phyloP scores from a whole-genome alignment of 805 yeast species.

The Metschnikowia bowlesiae region DNA sequence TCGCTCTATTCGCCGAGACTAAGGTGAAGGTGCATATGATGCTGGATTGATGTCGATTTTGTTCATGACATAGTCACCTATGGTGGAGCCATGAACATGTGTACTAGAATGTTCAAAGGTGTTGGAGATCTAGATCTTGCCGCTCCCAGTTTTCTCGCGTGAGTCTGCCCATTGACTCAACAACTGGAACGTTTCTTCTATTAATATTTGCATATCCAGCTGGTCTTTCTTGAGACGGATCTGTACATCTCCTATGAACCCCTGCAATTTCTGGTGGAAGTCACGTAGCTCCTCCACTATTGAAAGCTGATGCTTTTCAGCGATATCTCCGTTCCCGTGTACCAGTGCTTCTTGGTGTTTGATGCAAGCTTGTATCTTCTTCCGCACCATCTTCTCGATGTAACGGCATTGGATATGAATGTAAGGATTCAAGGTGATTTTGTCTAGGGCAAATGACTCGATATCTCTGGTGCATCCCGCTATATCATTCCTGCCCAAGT shows the following conservation, averaged over 20 bases:
- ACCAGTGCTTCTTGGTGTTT: background rate
- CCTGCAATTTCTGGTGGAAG: slow-evolving; percentile 19
- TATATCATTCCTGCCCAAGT: slow-evolving; percentile 18
- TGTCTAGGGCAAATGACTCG: slow-evolving; percentile 30
- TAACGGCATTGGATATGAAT: slow-evolving; percentile 28
- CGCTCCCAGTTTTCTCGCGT: slow-evolving; percentile 4
- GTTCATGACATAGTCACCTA: background rate
- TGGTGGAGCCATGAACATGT: background rate
- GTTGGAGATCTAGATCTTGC: background rate
- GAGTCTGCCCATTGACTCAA: slow-evolving; percentile 25
- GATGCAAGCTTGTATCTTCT: slow-evolving; percentile 11
- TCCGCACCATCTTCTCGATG: slow-evolving; percentile 23
- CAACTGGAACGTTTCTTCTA: slow-evolving; percentile 21
- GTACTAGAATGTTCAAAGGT: background rate
- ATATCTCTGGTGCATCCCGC: slow-evolving; percentile 17
- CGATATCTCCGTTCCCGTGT: background rate
- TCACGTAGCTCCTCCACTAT: slow-evolving; percentile 2
- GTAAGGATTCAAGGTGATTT: slow-evolving; percentile 29
- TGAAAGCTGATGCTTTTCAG: background rate
- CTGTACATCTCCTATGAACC: slow-evolving; percentile 34
- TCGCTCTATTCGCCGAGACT: slow-evolving; percentile 13
- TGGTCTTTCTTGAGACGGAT: slow-evolving; percentile 30
- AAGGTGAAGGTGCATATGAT: background rate
- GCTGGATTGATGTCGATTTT: background rate
- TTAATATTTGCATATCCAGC: slow-evolving; percentile 21